Conservation (phyloP, 768 basidiomycete genomes). For the Tricholoma saponaceum region DNA sequence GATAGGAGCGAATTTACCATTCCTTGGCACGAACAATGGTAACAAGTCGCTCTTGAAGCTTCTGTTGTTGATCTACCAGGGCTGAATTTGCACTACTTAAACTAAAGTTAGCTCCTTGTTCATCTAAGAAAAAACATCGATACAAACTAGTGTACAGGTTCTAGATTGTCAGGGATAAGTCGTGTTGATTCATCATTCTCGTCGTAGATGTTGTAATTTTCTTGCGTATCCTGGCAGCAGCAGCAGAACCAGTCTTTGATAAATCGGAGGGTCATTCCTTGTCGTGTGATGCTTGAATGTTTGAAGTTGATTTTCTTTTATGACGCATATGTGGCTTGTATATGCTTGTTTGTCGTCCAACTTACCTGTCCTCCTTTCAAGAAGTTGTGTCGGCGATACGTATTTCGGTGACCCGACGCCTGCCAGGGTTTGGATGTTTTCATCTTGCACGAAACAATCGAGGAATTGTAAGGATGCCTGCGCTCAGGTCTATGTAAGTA, state of each 20-base stretch:
- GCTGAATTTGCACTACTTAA: background rate
- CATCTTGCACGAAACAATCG: too few relatives aligned
- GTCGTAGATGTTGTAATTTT: background rate
- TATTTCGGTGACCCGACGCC: too few relatives aligned
- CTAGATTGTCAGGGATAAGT: slow-evolving; percentile 5
- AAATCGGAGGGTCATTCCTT: background rate
- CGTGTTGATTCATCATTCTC: background rate
- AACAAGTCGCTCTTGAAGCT: slow-evolving; percentile 10
- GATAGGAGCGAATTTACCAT: slow-evolving; percentile 11
- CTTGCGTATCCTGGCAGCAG: background rate
- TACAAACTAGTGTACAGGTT: background rate
- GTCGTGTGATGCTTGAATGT: background rate
- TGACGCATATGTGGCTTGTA: background rate
- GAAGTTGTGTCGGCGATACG: too few relatives aligned
- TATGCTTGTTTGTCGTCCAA: too few relatives aligned
- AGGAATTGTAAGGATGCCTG: too few relatives aligned
- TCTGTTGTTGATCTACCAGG: slow-evolving; percentile 8
- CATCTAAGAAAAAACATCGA: background rate
- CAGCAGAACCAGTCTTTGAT: background rate
- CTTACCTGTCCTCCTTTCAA: too few relatives aligned
- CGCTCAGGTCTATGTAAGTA: too few relatives aligned
- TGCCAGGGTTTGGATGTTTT: too few relatives aligned
- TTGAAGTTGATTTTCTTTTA: background rate
- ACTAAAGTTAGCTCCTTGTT: background rate
- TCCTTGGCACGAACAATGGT: slow-evolving; percentile 21